Evolutionary conservation across 371 early-diverging fungal species (phyloP).

Genomic region (Mortierella sp.): DNA sequence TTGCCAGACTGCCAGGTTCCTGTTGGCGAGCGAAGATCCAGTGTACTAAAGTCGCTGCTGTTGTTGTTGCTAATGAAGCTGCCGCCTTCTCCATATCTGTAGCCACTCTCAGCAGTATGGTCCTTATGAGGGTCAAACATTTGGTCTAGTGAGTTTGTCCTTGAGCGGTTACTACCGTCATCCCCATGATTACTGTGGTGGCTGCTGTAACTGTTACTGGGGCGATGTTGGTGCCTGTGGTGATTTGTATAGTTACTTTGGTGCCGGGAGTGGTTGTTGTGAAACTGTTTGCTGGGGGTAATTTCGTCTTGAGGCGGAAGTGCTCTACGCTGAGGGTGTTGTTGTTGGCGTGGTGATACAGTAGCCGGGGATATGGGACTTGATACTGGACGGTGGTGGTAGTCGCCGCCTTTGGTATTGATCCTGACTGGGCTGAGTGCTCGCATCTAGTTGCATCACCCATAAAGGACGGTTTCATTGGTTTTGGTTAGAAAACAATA

Average conservation of each 20-base stretch:
- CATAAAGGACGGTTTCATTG: too few species aligned
- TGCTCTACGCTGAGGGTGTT: constrained; percentile 16
- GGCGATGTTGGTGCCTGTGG: neutral
- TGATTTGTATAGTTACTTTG: neutral
- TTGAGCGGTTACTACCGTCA: neutral
- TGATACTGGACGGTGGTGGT: neutral
- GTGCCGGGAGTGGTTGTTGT: neutral
- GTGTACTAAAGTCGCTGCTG: neutral
- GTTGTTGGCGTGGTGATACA: neutral
- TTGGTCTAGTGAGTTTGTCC: constrained; percentile 5
- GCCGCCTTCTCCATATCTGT: neutral
- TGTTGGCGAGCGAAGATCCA: neutral
- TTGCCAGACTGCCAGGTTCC: neutral
- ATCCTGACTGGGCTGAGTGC: constrained; percentile 7
- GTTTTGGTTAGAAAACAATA: too few species aligned
- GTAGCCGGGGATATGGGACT: too few species aligned
- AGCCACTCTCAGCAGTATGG: neutral
- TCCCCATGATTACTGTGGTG: neutral
- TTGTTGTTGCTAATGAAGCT: neutral
- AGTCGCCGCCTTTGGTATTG: neutral
- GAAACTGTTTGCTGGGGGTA: neutral
- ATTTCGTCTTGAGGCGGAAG: constrained; percentile 17
- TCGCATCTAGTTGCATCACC: constrained; percentile 2
- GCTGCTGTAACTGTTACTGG: constrained; percentile 7
- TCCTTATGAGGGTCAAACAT: neutral